phyloP scores from a whole-genome alignment of 352 stramenopile genomes.

The Pythium plurisporium region DNA sequence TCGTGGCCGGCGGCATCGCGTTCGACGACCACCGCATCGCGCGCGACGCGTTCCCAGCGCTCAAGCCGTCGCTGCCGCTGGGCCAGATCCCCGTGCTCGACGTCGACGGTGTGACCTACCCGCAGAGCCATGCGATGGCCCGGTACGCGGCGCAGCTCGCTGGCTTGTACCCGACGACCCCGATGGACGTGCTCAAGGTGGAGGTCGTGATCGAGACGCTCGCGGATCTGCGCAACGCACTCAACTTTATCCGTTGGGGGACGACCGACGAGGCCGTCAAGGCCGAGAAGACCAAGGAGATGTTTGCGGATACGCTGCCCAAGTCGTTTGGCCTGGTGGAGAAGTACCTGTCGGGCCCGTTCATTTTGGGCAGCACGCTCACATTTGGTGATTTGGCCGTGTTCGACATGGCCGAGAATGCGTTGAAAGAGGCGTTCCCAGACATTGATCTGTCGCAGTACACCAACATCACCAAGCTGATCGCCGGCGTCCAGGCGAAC shows the following conservation, averaged over 20 bases:
- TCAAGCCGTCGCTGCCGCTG: conserved; percentile 53
- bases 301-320: conserved; percentile 39
- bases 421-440: conserved; percentile 22
- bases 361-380: conserved; percentile 39
- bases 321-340: conserved; percentile 37
- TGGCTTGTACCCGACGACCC: conserved; percentile 57
- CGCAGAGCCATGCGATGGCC: conserved; percentile 55
- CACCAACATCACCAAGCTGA: conserved; percentile 29
- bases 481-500: conserved; percentile 20
- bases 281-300: conserved; percentile 34
- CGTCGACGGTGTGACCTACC: conserved; percentile 42
- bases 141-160: conserved; percentile 49
- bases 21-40: conserved; percentile 64
- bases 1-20: conserved; percentile 45
- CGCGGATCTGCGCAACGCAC: conserved; percentile 28
- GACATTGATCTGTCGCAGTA: conserved; percentile 24
- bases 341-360: conserved; percentile 36
- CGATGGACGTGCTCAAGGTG: conserved; percentile 45
- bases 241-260: conserved; percentile 28
- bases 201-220: conserved; percentile 48
- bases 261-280: conserved; percentile 34
- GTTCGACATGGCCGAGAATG: conserved; percentile 40
- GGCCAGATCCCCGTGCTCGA: conserved; percentile 49
- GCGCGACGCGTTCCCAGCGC: conserved; percentile 31
- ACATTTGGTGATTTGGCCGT: conserved; percentile 39